Base-by-base conservation (phyloP, 352 stramenopile species). In the Globisporangium heterothallicum region DNA sequence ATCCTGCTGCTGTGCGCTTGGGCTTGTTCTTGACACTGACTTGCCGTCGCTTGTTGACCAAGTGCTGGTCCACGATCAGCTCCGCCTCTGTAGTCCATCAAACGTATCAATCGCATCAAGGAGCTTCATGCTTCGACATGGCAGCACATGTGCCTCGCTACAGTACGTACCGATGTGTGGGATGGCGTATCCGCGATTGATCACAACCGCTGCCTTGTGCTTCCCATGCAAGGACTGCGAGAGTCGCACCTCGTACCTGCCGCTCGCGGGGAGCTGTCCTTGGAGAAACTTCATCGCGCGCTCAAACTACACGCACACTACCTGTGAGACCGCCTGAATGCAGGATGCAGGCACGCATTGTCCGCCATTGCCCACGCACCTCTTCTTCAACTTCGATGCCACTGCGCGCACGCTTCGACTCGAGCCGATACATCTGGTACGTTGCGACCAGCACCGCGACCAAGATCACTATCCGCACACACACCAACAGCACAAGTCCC, bases 391-490 rank as follows among this genome's bases (percentile, higher is more conserved):
- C 57, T 14, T 48, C 52, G 24, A 41, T 48, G 25, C 54, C 53
- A 24, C 53, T 60, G 16, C 54, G 58, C 24, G 54, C 53, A 36
- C 76, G 72, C 22, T 77, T 66, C 30, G 63, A 42, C 62, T 86
- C 74, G 32, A 90, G 64, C 30, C 63, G 64, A 18, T 66, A 71
- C 35, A 90, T 70, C 14, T 81, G 76, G 49, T 82, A 88, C 32
- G 74, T 71, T 22, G 76, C 72, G 16, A 83, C 58, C 36, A 84
- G 46, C 47, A 88, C 59, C 12, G 76, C 78, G 25, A 86, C 51
- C 21, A 82, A 8, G 41, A 88, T 64, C 54, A 86, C 78, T 90
- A n/a, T 19, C 19, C 16, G 1, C 10, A 13, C 41, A 12, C 19
- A 45, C 27, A 13, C n/a, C n/a, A n/a, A n/a, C n/a, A n/a, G n/a